Evolutionary conservation across 176 grass and related monocot genomes (phyloP).

Genomic region (Poa pratensis): DNA sequence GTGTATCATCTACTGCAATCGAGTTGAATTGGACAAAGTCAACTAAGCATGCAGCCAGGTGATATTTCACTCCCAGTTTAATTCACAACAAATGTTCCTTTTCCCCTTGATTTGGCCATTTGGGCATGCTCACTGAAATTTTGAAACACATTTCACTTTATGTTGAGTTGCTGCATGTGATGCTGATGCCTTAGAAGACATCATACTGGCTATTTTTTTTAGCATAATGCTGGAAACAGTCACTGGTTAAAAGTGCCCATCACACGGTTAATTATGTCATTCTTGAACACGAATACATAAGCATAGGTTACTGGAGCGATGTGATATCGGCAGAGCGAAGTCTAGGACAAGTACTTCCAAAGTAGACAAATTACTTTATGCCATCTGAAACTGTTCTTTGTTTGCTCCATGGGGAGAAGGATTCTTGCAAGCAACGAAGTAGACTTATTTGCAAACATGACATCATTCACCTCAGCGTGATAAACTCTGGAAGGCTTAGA

Average conservation of each 20-base stretch:
- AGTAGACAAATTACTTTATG: background rate
- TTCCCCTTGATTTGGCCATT: background rate
- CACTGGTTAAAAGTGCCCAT: background rate
- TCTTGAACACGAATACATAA: background rate
- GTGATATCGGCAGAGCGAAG: background rate
- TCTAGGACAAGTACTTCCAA: background rate
- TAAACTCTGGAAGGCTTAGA: slow-evolving; percentile 15
- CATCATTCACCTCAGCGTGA: background rate
- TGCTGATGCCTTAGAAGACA: background rate
- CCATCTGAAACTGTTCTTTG: background rate
- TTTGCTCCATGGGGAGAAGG: slow-evolving; percentile 6
- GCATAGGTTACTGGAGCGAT: background rate
- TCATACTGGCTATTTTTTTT: background rate
- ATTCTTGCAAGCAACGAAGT: slow-evolving; percentile 36
- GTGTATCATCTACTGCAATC: background rate
- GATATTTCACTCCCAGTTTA: background rate
- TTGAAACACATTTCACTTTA: background rate
- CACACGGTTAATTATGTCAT: background rate
- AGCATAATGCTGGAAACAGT: background rate
- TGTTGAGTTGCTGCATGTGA: background rate
- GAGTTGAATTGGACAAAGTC: background rate
- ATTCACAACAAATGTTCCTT: slow-evolving; percentile 3
- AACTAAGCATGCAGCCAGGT: background rate
- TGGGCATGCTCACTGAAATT: background rate
- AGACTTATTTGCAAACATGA: slow-evolving; percentile 34